phyloP scores from a whole-genome alignment of 2,329 filamentous ascomycete genomes.

The Penicillium janthinellum region DNA sequence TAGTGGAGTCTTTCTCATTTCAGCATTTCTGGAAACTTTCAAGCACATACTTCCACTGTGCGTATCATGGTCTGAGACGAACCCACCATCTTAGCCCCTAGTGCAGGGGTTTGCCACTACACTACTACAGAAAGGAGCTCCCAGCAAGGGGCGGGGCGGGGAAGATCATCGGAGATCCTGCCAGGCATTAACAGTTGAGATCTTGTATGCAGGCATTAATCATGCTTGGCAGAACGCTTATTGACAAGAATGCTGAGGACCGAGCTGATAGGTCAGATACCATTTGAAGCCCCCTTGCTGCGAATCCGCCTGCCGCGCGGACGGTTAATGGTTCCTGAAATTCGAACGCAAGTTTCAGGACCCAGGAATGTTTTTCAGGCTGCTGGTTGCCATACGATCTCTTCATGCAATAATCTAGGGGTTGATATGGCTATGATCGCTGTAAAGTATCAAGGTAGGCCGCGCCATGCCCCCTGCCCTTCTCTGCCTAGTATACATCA shows the following conservation, averaged over 20 bases:
- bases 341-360: not conserved
- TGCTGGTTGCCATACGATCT: not conserved
- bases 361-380: not conserved
- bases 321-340: not conserved
- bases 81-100: not conserved
- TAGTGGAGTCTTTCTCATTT: not conserved
- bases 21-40: not conserved
- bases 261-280: constrained; percentile 4
- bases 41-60: not conserved
- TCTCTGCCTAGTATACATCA: not conserved
- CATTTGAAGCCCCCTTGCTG: not conserved
- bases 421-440: not conserved
- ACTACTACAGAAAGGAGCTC: not conserved
- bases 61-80: not conserved
- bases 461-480: not conserved
- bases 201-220: not conserved
- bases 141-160: constrained; percentile 3
- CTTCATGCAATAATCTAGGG: not conserved
- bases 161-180: not conserved
- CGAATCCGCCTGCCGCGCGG: not conserved
- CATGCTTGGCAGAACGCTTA: not conserved
- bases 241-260: not conserved
- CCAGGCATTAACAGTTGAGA: not conserved
- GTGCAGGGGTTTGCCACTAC: constrained; percentile 3
- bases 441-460: not conserved